Percentiles rank a stretch among this genome's conserved stretches.
Evolutionary conservation across 2,329 filamentous ascomycete genomes (phyloP).

Genomic region (Penicillium crustosum): DNA sequence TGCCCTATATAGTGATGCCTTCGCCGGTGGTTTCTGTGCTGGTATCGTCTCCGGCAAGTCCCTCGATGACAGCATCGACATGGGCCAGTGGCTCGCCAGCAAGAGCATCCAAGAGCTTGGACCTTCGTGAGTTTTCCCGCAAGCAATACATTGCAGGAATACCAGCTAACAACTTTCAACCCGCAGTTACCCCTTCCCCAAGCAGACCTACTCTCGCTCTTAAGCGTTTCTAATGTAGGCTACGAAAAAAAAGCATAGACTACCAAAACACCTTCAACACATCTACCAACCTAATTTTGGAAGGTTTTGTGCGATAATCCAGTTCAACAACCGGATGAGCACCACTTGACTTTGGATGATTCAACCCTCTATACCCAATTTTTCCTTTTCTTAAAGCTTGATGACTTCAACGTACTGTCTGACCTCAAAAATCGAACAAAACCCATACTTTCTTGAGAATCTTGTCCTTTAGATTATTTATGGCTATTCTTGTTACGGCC

Average conservation of each 20-base stretch:
- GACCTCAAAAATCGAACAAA: slow-evolving; percentile 7
- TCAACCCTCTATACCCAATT: slow-evolving; percentile 45
- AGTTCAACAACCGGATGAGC: slow-evolving; percentile 17
- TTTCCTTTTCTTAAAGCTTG: slow-evolving; percentile 26
- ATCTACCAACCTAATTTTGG: slow-evolving; percentile 15
- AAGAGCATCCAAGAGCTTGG: slow-evolving; percentile 93
- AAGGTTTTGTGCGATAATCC: slow-evolving; percentile 18
- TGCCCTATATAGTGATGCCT: slow-evolving; percentile 67
- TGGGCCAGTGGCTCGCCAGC: slow-evolving; percentile 94
- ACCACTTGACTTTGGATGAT: slow-evolving; percentile 34
- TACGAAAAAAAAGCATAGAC: slow-evolving; percentile 18
- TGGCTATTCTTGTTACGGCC: slow-evolving; percentile 2
- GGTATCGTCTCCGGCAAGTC: slow-evolving; percentile 82
- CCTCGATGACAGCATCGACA: slow-evolving; percentile 76
- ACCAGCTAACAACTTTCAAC: slow-evolving; percentile 20
- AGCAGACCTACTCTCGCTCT: slow-evolving; percentile 65
- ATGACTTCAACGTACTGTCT: slow-evolving; percentile 31
- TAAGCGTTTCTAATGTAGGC: slow-evolving; percentile 19
- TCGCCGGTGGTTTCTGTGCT: slow-evolving; percentile 89
- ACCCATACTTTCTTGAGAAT: not conserved
- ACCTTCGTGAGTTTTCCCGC: slow-evolving; percentile 72
- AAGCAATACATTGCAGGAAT: not conserved
- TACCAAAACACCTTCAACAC: slow-evolving; percentile 26
- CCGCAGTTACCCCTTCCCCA: slow-evolving; percentile 73
- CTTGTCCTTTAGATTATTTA: slow-evolving; percentile 2